phyloP scores from a whole-genome alignment of 1,139 yeast species.

The Yamadazyma diospyri region DNA sequence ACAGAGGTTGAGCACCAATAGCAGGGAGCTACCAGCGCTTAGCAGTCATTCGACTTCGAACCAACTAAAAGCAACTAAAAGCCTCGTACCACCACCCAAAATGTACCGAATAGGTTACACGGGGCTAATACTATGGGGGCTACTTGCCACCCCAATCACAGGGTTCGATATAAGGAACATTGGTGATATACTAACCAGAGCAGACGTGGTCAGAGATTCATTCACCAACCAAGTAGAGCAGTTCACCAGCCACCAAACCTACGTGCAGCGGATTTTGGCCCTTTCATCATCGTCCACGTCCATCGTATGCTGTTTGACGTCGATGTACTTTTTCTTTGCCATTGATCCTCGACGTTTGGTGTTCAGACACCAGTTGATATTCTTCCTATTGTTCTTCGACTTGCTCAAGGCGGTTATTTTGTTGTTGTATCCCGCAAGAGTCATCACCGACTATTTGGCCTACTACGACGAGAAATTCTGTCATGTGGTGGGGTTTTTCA shows the following conservation, averaged over 20 bases:
- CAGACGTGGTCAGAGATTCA: conserved; percentile 1
- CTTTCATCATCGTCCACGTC: conserved; percentile 58
- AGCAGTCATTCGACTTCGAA: no score
- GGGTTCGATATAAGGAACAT: no score
- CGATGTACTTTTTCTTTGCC: conserved; percentile 53
- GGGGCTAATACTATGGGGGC: no score
- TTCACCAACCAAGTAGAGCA: conserved; percentile 15
- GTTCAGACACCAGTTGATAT: conserved; percentile 71
- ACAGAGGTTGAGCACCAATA: no score
- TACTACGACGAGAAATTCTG: conserved; percentile 56
- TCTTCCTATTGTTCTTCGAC: conserved; percentile 66
- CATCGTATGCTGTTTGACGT: conserved; percentile 49
- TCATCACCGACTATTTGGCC: conserved; percentile 45
- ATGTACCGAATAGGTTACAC: no score
- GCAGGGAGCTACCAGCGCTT: no score
- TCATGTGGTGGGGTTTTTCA: conserved; percentile 79
- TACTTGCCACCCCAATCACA: no score
- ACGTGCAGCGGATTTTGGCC: conserved; percentile 32
- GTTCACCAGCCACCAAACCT: conserved; percentile 12
- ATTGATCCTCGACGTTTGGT: conserved; percentile 61
- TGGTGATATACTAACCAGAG: conserved; percentile 4
- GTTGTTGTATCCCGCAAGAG: conserved; percentile 67
- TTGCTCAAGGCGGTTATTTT: conserved; percentile 70
- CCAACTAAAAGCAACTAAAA: no score
- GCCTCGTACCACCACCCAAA: no score